Evolutionary conservation across 208 protist species (phyloP).

Genomic region (Naegleria gruberi): DNA sequence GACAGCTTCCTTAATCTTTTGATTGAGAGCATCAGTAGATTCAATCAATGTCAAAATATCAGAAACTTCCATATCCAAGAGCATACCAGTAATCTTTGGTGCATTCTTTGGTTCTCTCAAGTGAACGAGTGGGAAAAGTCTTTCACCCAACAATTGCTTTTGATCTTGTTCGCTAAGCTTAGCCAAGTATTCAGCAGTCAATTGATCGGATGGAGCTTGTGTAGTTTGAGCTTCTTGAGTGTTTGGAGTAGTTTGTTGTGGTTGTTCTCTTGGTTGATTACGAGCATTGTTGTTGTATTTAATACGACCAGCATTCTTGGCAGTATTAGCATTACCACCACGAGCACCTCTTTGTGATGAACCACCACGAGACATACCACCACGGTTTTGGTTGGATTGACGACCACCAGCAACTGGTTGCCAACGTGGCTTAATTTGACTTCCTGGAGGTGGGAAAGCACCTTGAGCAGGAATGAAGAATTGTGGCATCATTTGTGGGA

Average conservation of each 20-base stretch:
- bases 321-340: neutral
- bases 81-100: constrained; percentile 98
- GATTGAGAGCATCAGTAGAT: constrained; percentile 64
- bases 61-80: constrained; percentile 92
- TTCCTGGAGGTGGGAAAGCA: constrained; percentile 5
- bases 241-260: constrained; percentile 34
- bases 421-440: neutral
- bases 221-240: constrained; percentile 38
- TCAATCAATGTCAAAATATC: constrained; percentile 91
- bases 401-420: neutral
- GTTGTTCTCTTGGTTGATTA: constrained; percentile 30
- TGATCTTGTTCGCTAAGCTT: constrained; percentile 54
- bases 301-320: constrained; percentile 25
- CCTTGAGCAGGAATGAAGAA: neutral
- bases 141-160: constrained; percentile 89
- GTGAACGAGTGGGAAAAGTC: constrained; percentile 88
- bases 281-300: constrained; percentile 29
- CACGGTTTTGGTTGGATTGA: neutral
- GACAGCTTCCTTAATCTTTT: constrained; percentile 92
- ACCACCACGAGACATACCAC: neutral
- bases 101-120: constrained; percentile 66
- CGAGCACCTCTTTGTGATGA: neutral
- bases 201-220: constrained; percentile 47
- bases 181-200: constrained; percentile 56
- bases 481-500: neutral